phyloP scores from a whole-genome alignment of 2,329 filamentous ascomycete species.

The Cordyceps javanica region DNA sequence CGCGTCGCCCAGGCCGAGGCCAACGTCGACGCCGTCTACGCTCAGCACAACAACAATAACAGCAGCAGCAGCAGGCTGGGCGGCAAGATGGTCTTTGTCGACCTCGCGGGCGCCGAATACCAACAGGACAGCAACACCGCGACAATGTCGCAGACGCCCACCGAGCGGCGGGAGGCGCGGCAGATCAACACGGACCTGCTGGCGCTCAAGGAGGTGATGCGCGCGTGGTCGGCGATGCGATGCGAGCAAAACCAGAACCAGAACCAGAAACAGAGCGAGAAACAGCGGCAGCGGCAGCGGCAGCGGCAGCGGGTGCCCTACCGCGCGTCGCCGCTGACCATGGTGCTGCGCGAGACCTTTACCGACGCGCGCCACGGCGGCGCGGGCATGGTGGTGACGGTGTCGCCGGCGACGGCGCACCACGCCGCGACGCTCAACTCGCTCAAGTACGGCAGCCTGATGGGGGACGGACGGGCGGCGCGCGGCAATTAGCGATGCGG shows the following conservation, averaged over 20 bases:
- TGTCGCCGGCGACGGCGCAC: conserved; percentile 30
- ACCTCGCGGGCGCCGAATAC: conserved; percentile 39
- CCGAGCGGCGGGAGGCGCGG: conserved; percentile 33
- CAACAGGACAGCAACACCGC: conserved; percentile 23
- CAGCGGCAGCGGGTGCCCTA: conserved; percentile 31
- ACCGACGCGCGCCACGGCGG: conserved; percentile 5
- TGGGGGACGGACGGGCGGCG: conserved; percentile 21
- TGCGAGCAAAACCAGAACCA: too few relatives aligned
- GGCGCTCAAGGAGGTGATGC: conserved; percentile 40
- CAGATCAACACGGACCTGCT: conserved; percentile 41
- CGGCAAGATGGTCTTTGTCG: conserved; percentile 38
- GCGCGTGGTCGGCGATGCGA: conserved; percentile 27
- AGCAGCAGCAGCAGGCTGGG: conserved; percentile 30
- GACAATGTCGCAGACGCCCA: conserved; percentile 24
- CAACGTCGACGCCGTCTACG: conserved; percentile 21
- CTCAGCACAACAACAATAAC: background rate
- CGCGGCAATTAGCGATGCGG: too few relatives aligned
- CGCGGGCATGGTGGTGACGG: conserved; percentile 24
- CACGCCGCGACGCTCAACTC: conserved; percentile 36
- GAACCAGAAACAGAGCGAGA: too few relatives aligned
- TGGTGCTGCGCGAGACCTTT: conserved; percentile 36
- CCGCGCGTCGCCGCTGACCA: conserved; percentile 35
- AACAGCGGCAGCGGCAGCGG: too few relatives aligned
- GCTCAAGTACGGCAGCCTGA: conserved; percentile 35
- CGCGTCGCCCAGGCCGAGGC: conserved; percentile 29